Evolutionary conservation across 164 flowering plant species (phyloP), one percentile per base, ranked within the genome.

Genomic region (Liriodendron chinense): DNA sequence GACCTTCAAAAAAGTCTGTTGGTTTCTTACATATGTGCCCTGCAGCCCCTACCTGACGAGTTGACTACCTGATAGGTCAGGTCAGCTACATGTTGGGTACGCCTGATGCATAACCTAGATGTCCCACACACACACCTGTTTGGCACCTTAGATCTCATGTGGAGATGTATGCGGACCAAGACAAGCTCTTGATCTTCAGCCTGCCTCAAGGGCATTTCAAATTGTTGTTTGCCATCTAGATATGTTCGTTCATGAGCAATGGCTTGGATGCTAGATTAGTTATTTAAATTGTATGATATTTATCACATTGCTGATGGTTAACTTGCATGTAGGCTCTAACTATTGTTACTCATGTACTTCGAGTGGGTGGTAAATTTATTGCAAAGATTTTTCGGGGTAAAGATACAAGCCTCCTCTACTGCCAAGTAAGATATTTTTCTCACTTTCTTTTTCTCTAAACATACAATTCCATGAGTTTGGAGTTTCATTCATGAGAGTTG

Each of bases 351-450:
- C 99, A 96, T 84, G 86, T 96, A 73, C 94, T 96, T 59, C 89
- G 85, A 83, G 85, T 80, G 76, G 99, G 99, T 74, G 99, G 99
- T 10, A 94, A 88, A 77, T 96, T 92, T 84, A 92, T 96, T 81
- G 97, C 99, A 34, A 96, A 96, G 80, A 92, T 96, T 79, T 96
- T 96, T 70, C 87, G 98, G 47, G 99, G 99, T 72, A 96, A 96
- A 82, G 99, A 96, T 76, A 96, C 99, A 59, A 96, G 98, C 82
- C 97, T 96, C 64, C 91, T 96, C 22, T 96, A 94, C 77, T 89
- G 94, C 74, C 99, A 96, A 90, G 99, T 95, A 78, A 63, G 77
- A 66, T 47, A 18, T 26, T 62, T 10, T 69, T 21, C 21, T 28
- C 56, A 2, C 14, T 57, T 26, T 72, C 21, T 48, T 2, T 68